Base-by-base conservation (phyloP, 108 stramenopile genomes). In the Bacterosira constricta region DNA sequence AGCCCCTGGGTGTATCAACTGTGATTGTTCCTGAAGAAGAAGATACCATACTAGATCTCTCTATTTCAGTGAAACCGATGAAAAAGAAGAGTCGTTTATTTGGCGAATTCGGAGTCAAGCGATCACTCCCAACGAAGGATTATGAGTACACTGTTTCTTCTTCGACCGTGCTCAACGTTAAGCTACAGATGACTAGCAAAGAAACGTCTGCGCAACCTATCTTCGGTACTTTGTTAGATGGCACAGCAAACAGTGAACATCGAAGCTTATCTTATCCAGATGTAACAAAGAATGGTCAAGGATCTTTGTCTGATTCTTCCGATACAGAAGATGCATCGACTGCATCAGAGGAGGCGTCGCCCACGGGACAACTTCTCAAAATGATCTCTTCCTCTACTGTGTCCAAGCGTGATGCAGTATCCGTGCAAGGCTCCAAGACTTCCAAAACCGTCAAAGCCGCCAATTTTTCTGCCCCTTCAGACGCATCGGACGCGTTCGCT, bases 1-100 rank as follows among this genome's bases (percentile, higher is more conserved):
- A 64, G 6, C 62, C 53, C 4, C 63, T 73, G 15, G 72, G 72
- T 46, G 55, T 51, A 13, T 54, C 72, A 18, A 64, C 63, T 25
- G 63, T 73, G 13, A 23, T 21, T 39, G 46, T 73, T 26, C 61
- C 62, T 12, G 72, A 37, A 32, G 26, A 44, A 17, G 42, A 45
- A 25, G 31, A 63, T 15, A 30, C 51, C 36, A 21, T 36, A 17
- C 9, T 55, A 10, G 45, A 64, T 20, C 31, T 56, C 15, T 37
- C 12, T 8, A 23, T 73, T 26, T 63, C 72, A 25, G 54, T 73
- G 0, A 34, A 73, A 3, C 13, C 36, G 27, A 32, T 29, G 53
- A 54, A 54, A 35, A 1, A 34, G 31, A 54, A 32, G 35, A 30
- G 8, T 13, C 6, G 15, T 15, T 32, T 54, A 12, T 6, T 26